Conservation (phyloP, 2,329 filamentous ascomycete genomes). For the Apiospora hydei region DNA sequence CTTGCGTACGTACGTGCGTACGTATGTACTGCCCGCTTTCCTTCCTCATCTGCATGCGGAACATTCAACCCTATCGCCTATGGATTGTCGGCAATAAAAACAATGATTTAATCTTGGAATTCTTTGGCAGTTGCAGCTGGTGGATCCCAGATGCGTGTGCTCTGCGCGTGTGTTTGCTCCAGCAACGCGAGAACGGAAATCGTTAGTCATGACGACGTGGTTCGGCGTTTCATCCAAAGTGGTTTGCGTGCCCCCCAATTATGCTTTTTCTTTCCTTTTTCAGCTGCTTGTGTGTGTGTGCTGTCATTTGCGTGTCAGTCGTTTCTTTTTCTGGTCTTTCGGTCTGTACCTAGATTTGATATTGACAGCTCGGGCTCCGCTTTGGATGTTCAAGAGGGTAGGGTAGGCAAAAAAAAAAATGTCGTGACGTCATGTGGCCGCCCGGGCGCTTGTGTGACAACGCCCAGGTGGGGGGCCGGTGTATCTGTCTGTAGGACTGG, state of each 20-base stretch:
- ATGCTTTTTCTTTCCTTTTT: background rate
- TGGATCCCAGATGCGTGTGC: background rate
- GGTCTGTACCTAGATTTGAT: background rate
- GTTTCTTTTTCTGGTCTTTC: background rate
- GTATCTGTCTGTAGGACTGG: background rate
- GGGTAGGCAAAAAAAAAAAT: too few species aligned
- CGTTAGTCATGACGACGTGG: constrained; percentile 19
- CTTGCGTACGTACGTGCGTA: background rate
- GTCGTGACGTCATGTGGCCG: background rate
- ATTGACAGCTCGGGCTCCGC: background rate
- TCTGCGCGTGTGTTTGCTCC: background rate
- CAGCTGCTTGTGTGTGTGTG: background rate
- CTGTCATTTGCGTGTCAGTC: constrained; percentile 12
- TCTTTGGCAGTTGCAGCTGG: background rate
- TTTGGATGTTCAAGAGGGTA: background rate
- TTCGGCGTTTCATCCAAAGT: background rate
- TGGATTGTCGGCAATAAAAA: background rate
- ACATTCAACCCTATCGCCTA: background rate
- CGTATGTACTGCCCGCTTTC: background rate
- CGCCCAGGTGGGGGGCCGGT: background rate
- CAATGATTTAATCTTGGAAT: background rate
- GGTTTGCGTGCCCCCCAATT: background rate
- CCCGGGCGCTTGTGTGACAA: background rate
- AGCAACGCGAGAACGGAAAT: background rate
- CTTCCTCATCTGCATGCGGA: background rate